Percentiles rank a stretch among this genome's conserved stretches.
Evolutionary conservation across 345 rosid genomes (phyloP).

Genomic region (Moringa oleifera): DNA sequence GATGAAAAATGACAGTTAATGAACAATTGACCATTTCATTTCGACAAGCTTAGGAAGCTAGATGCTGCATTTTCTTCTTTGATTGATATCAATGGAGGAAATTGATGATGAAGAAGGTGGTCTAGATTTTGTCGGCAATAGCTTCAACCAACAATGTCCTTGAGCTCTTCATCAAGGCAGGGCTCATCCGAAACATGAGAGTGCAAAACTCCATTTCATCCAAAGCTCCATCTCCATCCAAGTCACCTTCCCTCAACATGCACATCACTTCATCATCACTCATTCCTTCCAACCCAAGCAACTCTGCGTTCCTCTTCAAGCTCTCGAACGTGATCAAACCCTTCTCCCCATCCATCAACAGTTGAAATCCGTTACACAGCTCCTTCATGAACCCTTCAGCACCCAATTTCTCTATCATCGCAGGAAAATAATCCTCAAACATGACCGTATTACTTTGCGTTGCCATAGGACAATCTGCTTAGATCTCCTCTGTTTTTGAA

Average conservation of each 20-base stretch:
- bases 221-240: constrained; percentile 56
- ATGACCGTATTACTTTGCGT: constrained; percentile 19
- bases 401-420: constrained; percentile 53
- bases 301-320: constrained; percentile 37
- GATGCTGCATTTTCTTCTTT: too few relatives aligned
- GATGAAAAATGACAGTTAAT: too few relatives aligned
- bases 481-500: constrained; percentile 5
- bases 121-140: constrained; percentile 1
- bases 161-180: constrained; percentile 43
- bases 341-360: constrained; percentile 42
- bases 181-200: constrained; percentile 63
- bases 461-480: too few relatives aligned
- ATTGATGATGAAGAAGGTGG: not conserved
- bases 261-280: constrained; percentile 37
- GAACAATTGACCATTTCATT: too few relatives aligned
- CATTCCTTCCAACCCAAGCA: constrained; percentile 43
- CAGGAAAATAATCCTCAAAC: constrained; percentile 52
- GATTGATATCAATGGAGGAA: too few relatives aligned
- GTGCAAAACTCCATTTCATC: constrained; percentile 57
- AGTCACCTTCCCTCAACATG: constrained; percentile 57
- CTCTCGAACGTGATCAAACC: constrained; percentile 51
- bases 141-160: constrained; percentile 31
- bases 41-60: too few relatives aligned
- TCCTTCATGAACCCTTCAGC: constrained; percentile 58
- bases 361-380: constrained; percentile 42